Conservation (phyloP, 2,329 filamentous ascomycete genomes). For the Leptographium lundbergii region DNA sequence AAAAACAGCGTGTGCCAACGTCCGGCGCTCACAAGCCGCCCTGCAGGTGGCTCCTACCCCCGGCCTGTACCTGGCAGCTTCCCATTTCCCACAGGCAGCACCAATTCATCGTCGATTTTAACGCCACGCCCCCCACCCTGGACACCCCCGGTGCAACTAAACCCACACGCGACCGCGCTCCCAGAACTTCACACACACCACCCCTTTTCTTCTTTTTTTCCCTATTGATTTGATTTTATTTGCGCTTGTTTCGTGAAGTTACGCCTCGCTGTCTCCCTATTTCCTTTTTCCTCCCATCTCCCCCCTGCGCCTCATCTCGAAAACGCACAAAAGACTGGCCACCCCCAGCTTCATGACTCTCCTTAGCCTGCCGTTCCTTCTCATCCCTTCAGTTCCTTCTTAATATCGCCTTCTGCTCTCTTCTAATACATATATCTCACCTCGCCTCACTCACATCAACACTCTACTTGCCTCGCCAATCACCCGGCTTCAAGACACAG, state of each 20-base stretch:
- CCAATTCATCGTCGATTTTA: constrained; percentile 1
- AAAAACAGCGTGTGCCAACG: background rate
- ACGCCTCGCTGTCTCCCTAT: constrained; percentile 1
- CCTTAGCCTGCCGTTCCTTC: background rate
- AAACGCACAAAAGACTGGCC: constrained; percentile 9
- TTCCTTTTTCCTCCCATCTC: background rate
- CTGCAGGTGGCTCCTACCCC: constrained; percentile 2
- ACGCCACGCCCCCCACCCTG: constrained; percentile 1
- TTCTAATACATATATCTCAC: background rate
- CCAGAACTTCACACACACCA: background rate
- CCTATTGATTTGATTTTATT: constrained; percentile 5
- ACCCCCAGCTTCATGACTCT: constrained; percentile 2
- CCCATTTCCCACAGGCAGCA: constrained; percentile 8
- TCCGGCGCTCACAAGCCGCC: constrained; percentile 1
- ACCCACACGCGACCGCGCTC: constrained; percentile 9
- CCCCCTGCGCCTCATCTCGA: constrained; percentile 3
- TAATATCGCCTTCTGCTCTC: background rate
- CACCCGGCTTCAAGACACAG: background rate
- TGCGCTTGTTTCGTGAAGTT: constrained; percentile 10
- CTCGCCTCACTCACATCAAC: background rate
- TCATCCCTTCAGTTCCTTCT: constrained; percentile 1
- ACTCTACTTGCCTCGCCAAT: background rate
- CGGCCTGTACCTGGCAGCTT: constrained; percentile 8
- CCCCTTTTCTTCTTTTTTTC: constrained; percentile 3
- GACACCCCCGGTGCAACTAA: constrained; percentile 6